Percentiles rank a stretch among this genome's conserved stretches.
These are phyloP conservation scores for Kurtzmaniella quercitrusa DNA, from an alignment of 1,139 yeast genomes.

Conservation along the genomic window DNA sequence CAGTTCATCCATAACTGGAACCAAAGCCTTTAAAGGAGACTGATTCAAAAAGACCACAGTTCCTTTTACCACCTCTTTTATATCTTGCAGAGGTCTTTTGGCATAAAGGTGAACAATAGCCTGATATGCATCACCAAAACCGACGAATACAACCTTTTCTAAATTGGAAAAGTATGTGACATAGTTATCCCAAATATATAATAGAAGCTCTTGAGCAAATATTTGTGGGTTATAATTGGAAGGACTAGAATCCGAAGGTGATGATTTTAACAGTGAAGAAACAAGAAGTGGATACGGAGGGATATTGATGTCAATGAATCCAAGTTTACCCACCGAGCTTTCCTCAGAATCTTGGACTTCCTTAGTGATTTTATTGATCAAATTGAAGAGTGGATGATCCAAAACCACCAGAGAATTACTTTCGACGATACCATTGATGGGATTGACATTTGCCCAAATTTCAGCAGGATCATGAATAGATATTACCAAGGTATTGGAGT, in stretches of 20 bases:
- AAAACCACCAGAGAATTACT: conserved; percentile 65
- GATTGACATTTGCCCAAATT: conserved; percentile 84
- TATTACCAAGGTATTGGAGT: conserved; percentile 58
- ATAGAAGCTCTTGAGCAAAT: conserved; percentile 70
- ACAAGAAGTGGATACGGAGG: conserved; percentile 47
- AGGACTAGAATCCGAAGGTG: conserved; percentile 7
- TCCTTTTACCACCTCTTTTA: conserved; percentile 63
- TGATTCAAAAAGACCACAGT: conserved; percentile 69
- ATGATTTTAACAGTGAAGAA: conserved; percentile 14
- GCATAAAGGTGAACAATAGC: conserved; percentile 86
- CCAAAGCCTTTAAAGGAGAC: conserved; percentile 65
- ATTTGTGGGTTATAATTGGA: conserved; percentile 54
- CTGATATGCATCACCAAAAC: conserved; percentile 86
- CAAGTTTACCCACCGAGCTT: conserved; percentile 49
- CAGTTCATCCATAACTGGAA: conserved; percentile 84
- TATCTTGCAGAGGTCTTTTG: conserved; percentile 59
- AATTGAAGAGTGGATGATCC: conserved; percentile 38
- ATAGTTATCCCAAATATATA: conserved; percentile 89
- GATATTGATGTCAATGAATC: conserved; percentile 78
- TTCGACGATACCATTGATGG: conserved; percentile 73
- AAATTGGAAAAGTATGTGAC: conserved; percentile 67
- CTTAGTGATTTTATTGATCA: conserved; percentile 28
- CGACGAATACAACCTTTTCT: conserved; percentile 71
- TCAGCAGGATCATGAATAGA: conserved; percentile 91
- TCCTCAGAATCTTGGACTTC: conserved; percentile 50